Evolutionary conservation across 805 yeast genomes (phyloP), one percentile per base, ranked within the genome.

Genomic region (Metschnikowia proteae): DNA sequence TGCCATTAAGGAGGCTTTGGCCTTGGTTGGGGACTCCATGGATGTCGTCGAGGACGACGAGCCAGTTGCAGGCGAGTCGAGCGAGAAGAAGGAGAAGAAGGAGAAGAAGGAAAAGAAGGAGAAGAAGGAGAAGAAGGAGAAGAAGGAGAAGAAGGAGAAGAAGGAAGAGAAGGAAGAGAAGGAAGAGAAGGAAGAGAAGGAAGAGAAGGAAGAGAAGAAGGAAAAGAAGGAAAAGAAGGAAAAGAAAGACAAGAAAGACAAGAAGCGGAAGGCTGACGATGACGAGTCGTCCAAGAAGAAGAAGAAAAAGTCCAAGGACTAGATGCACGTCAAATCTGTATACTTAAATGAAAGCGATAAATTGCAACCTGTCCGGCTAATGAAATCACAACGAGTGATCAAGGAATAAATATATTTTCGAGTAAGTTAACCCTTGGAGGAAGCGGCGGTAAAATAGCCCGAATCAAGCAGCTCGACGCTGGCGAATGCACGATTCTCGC

Each of bases 1-100:
- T 60, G 98, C 98, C 58, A 87, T 94, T 74, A 81, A 86, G 67
- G 88, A 86, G 72, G 99, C 98, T 48, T 79, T 94, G 72, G 82
- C 84, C 47, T 78, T 86, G 63, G 69, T 75, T 45, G 81, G 74
- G 47, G 75, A 65, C 53, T 70, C 73, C 49, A 63, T 60, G 43
- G 63, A 58, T 30, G 65, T 58, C 22, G 58, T 13, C 9, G 63
- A 48, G 17, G 43, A 40, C 9, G 58, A 50, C 22, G 40, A 37
- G 40, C 31, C 43, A 11, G 55, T 32, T 11, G 56, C 47, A 22
- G 60, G 51, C 17, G 58, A 56, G 46, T 23, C 26, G 31, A 31
- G 43, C 45, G 54, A 58, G 37, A 48, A 50, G 28, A 57, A 54
- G 29, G 60, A 63, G 41, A 52, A 13, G 22, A 33, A n/a, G 35